phyloP scores from a whole-genome alignment of 148 eudicot genomes.

The Diospyros kaki region DNA sequence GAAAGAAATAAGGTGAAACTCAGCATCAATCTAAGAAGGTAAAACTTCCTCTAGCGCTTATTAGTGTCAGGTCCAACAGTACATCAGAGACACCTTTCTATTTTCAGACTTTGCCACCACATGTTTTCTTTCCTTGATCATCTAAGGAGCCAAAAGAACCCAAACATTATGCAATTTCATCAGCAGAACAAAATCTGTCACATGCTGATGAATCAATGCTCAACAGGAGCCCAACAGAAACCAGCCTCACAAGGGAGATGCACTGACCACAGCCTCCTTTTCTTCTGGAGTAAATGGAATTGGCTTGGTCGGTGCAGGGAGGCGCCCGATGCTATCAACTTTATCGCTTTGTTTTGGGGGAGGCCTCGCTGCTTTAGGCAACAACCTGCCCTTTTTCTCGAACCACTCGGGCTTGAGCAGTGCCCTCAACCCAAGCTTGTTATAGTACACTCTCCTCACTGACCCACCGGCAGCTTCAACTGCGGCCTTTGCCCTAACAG shows the following conservation, averaged over 20 bases:
- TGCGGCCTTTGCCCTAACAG: slow-evolving; percentile 77
- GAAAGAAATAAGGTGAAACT: no score
- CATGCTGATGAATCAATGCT: slow-evolving; percentile 3
- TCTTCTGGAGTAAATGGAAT: slow-evolving; percentile 60
- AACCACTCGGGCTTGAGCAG: slow-evolving; percentile 96
- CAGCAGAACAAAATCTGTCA: not conserved
- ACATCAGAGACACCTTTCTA: not conserved
- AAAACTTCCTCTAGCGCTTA: no score
- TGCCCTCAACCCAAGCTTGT: slow-evolving; percentile 80
- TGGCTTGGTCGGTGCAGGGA: slow-evolving; percentile 88
- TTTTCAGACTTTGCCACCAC: not conserved
- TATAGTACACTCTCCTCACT: slow-evolving; percentile 86
- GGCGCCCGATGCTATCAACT: slow-evolving; percentile 89
- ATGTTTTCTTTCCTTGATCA: not conserved
- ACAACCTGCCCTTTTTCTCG: slow-evolving; percentile 82
- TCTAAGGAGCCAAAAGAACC: not conserved
- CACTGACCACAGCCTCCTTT: slow-evolving; percentile 24
- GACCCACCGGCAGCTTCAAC: slow-evolving; percentile 94
- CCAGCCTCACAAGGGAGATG: slow-evolving; percentile 16
- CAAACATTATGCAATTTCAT: not conserved
- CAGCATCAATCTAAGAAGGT: no score
- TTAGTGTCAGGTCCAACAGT: no score
- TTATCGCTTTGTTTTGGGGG: slow-evolving; percentile 83
- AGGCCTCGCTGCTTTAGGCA: slow-evolving; percentile 84
- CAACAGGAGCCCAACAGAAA: not conserved